Evolutionary conservation across 805 yeast species (phyloP), one percentile per base, ranked within the genome.

Genomic region (Ogataea pignaliae): DNA sequence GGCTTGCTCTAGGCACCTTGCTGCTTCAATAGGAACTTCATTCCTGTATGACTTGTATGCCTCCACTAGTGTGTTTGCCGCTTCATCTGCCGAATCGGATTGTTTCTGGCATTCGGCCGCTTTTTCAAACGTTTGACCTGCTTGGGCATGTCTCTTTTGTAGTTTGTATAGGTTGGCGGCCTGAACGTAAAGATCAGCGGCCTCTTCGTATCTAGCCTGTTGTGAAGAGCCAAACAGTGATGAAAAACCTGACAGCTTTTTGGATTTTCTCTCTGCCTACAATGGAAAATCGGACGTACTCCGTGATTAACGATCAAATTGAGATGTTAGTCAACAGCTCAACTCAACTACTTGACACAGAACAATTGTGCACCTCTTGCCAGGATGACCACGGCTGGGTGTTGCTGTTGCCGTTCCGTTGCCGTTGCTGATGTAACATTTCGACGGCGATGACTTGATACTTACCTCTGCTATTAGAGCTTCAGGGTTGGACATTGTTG

Each of bases 141-240:
- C 97, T 42, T 73, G 69, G 16, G 71, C 66, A 52, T 77, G 76
- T 59, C 88, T 85, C 57, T 86, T 87, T 53, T 79, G 81, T 45
- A 93, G 66, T 49, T 90, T 78, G 70, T 81, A 93, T 28, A 79
- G 75, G 59, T 91, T 93, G n/a, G 95, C 99, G 2, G 99, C 99
- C 64, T 90, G 95, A 17, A 84, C 73, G 60, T 83, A 91, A 28
- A 88, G 67, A 52, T 93, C 99, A 3, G 90, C 83, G 3, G 99
- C 98, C 51, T 93, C 99, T 61, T 93, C 99, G 42, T 71, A 77
- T 48, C 87, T 76, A 49, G 76, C 73, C 3, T 81, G 68, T 30
- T 75, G 73, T 10, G 84, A 73, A 1, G 84, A 75, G 3, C 91
- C 85, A 42, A 88, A 75, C 16, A 85, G 57, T 48, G 79, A 76